phyloP scores from a whole-genome alignment of 306 rosid species.

The Prunus fruticosa region DNA sequence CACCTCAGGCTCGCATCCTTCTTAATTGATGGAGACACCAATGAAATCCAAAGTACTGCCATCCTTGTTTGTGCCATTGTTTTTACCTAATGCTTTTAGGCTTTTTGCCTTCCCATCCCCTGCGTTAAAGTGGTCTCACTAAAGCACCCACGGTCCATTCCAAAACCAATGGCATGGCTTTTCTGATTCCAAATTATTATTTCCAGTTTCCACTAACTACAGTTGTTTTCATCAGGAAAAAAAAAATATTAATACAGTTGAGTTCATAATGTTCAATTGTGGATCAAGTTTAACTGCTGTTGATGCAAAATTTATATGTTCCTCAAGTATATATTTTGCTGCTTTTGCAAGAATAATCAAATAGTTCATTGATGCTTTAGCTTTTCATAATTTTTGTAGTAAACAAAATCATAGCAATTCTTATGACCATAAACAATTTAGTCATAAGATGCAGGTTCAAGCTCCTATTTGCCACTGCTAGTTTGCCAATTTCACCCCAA shows the following conservation, averaged over 20 bases:
- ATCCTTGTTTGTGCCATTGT: conserved; percentile 14
- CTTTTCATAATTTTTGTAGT: not conserved
- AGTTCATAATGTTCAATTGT: not conserved
- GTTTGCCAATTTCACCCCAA: not conserved
- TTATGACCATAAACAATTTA: too few relatives aligned
- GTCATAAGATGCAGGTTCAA: not conserved
- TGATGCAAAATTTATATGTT: not conserved
- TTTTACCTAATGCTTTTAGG: not conserved
- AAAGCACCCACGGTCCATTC: conserved; percentile 12
- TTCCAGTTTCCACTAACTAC: not conserved
- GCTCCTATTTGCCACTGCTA: not conserved
- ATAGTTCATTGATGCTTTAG: not conserved
- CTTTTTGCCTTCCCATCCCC: conserved; percentile 6
- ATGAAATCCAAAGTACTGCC: conserved; percentile 10
- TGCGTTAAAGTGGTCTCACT: not conserved
- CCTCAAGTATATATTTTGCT: not conserved
- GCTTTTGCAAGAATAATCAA: not conserved
- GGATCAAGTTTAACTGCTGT: not conserved
- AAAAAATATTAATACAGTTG: accelerated
- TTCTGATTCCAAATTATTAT: not conserved
- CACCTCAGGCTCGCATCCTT: not conserved
- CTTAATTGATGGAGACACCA: conserved; percentile 2
- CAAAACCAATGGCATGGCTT: not conserved
- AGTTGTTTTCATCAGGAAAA: not conserved
- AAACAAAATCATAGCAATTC: not conserved